Evolutionary conservation across 169 alveolate species (phyloP).

Genomic region (Miamiensis avidus): DNA sequence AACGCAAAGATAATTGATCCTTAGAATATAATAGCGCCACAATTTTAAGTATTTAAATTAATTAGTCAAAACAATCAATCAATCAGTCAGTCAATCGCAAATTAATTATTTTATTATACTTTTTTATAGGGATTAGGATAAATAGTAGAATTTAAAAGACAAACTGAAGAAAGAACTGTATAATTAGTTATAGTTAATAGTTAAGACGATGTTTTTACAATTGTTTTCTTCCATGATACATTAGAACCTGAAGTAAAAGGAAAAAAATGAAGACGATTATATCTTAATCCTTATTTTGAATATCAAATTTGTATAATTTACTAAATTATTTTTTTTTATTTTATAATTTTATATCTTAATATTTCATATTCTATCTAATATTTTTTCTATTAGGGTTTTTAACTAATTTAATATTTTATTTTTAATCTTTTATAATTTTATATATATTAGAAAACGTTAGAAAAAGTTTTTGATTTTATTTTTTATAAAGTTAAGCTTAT

Average conservation of each 20-base stretch:
- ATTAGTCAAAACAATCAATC: not conserved
- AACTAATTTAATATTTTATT: too few species aligned
- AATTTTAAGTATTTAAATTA: constrained; percentile 36
- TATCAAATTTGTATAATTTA: too few species aligned
- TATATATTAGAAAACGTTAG: too few species aligned
- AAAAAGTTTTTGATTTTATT: too few species aligned
- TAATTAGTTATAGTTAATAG: constrained; percentile 41
- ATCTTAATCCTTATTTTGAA: too few species aligned
- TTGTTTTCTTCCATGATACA: constrained; percentile 42
- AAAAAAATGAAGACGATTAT: constrained; percentile 7
- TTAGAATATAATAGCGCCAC: not conserved
- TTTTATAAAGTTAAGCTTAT: too few species aligned
- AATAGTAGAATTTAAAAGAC: constrained; percentile 30
- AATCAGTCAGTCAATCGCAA: not conserved
- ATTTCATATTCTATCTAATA: too few species aligned
- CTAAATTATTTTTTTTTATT: too few species aligned
- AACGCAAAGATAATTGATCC: constrained; percentile 38
- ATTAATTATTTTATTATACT: too few species aligned
- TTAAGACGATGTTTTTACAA: constrained; percentile 30
- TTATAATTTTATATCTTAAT: too few species aligned
- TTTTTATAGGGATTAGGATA: constrained; percentile 40
- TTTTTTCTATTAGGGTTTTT: too few species aligned
- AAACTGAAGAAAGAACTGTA: constrained; percentile 34
- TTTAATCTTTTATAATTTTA: too few species aligned
- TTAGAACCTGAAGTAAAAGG: constrained; percentile 24